Conservation (phyloP, 306 rosid species). For the Astragalus glycyphyllos region DNA sequence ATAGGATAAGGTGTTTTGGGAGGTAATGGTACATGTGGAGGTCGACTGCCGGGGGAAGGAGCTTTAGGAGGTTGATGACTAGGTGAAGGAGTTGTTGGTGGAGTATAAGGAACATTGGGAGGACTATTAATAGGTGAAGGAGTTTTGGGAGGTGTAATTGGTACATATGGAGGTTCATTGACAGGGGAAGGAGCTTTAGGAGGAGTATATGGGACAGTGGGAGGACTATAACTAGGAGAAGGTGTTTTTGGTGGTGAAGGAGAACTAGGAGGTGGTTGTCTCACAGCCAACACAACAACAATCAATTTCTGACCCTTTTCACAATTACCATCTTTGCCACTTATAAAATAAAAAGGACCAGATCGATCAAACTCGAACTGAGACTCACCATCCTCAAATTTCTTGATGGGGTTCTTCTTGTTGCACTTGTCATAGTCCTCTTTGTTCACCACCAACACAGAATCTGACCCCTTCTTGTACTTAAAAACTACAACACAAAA, state of each 20-base stretch:
- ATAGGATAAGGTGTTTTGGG: conserved; percentile 19
- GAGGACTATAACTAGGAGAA: not conserved
- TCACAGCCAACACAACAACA: conserved; percentile 62
- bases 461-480: conserved; percentile 68
- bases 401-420: conserved; percentile 66
- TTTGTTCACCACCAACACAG: conserved; percentile 76
- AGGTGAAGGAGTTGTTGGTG: too few relatives aligned
- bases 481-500: conserved; percentile 60
- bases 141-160: too few relatives aligned
- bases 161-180: too few relatives aligned
- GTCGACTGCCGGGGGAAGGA: not conserved
- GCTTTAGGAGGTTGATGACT: too few relatives aligned
- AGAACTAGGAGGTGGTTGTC: conserved; percentile 6
- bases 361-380: conserved; percentile 61
- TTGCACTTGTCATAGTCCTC: conserved; percentile 67
- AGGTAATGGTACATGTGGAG: conserved; percentile 2
- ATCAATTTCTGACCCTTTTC: conserved; percentile 72
- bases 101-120: conserved; percentile 28
- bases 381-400: conserved; percentile 68
- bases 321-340: conserved; percentile 67
- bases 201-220: conserved; percentile 3
- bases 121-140: not conserved
- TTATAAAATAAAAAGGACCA: conserved; percentile 75
- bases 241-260: conserved; percentile 15
- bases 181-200: not conserved